Evolutionary conservation across 2,329 filamentous ascomycete genomes (phyloP), one percentile per base, ranked within the genome.

Genomic region (Calonectria crousiana): DNA sequence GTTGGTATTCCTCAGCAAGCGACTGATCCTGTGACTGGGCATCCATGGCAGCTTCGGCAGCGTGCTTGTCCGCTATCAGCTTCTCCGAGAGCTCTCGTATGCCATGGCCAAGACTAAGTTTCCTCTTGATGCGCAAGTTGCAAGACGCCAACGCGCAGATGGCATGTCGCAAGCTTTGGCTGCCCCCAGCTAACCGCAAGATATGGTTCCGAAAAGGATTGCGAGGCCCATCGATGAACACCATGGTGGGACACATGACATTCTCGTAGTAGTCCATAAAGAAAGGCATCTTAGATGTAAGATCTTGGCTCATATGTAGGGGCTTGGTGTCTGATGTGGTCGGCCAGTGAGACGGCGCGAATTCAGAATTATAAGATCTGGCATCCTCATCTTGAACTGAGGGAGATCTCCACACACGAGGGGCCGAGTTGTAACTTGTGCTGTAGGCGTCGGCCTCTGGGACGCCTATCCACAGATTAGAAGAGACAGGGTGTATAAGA

Each of bases 231-330:
- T 98, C 96, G 83, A 98, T 95, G 78, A 95, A 95, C 66, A 98
- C 95, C 85, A 98, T 94, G 73, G 95, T 95, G 6, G 95, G 95
- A 78, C 95, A 97, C 86, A 98, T 96, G 81, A 95, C 94, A 84
- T 95, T 95, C 82, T 96, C 93, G 85, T 98, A 98, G 85, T 98
- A 98, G 83, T 97, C 94, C 87, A 98, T 93, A 82, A 98, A 93
- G 85, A 94, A 97, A 77, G 94, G 93, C 87, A 98, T 93, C 82
- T 95, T 94, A 73, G 93, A 92, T 74, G 95, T 92, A 80, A 95
- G 86, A 84, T 93, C 86, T 82, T 90, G 82, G 89, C 88, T 88
- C 87, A 91, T 86, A 82, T 89, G 90, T 77, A 87, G 82, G 64
- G 85, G 79, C 51, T 87, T 87, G 49, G 84, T 83, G 69, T 89